A percentile compares a stretch with the other conserved stretches of the same genome.
Conservation (phyloP, 2,329 filamentous ascomycete species). For the Beauveria pseudobassiana region DNA sequence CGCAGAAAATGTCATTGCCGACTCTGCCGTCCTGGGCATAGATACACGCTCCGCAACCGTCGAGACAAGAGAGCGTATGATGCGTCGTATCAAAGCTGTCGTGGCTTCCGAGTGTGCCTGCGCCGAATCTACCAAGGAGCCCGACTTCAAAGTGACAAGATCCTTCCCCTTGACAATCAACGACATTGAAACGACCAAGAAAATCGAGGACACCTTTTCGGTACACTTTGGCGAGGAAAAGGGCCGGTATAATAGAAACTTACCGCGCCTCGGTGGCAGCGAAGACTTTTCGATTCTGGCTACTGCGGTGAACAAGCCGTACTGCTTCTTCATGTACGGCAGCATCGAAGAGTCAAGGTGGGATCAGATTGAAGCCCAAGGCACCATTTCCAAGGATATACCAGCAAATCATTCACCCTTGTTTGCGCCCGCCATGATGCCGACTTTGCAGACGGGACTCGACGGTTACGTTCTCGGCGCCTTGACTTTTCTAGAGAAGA, state of each 20-base stretch:
- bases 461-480: conserved; percentile 16
- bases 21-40: conserved; percentile 31
- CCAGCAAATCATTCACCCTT: conserved; percentile 19
- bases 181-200: conserved; percentile 34
- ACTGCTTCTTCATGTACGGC: conserved; percentile 18
- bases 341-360: conserved; percentile 14
- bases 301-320: conserved; percentile 12
- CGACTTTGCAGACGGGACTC: conserved; percentile 18
- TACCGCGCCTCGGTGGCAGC: conserved; percentile 35
- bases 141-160: conserved; percentile 32
- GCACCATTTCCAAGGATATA: conserved; percentile 15
- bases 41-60: conserved; percentile 30
- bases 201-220: conserved; percentile 35
- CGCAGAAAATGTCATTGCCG: conserved; percentile 37
- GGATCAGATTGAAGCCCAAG: conserved; percentile 14
- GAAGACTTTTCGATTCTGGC: conserved; percentile 45
- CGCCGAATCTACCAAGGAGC: conserved; percentile 33
- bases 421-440: conserved; percentile 20
- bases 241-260: conserved; percentile 28
- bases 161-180: conserved; percentile 45
- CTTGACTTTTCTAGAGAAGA: conserved; percentile 13
- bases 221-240: conserved; percentile 32
- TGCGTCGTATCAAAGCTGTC: conserved; percentile 30
- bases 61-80: conserved; percentile 25
- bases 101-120: conserved; percentile 48